A percentile compares a stretch with the other conserved stretches of the same genome.
phyloP scores from a whole-genome alignment of 2,329 filamentous ascomycete genomes.

The Pseudohalonectria lignicola region DNA sequence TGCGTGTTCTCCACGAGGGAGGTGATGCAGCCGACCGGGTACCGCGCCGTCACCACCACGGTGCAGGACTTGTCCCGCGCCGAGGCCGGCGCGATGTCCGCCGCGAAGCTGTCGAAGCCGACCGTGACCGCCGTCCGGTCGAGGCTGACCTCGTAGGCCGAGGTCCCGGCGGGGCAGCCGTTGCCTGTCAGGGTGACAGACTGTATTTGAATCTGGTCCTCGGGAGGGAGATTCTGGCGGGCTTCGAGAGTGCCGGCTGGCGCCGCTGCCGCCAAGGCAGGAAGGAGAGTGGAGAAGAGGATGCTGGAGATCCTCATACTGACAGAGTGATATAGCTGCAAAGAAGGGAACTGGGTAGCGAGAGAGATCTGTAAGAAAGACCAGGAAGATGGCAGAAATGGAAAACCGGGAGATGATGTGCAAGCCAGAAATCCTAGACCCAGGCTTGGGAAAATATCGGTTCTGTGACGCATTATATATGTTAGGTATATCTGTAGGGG shows the following conservation, averaged over 20 bases:
- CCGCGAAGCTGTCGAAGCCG: conserved; percentile 1
- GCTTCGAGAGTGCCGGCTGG: not conserved
- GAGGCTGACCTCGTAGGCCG: not conserved
- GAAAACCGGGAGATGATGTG: too few species aligned
- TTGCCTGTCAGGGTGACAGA: not conserved
- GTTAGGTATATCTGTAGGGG: too few species aligned
- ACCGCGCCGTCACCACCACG: not conserved
- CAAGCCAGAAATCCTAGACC: too few species aligned
- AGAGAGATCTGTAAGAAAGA: too few species aligned
- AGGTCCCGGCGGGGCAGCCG: conserved; percentile 1
- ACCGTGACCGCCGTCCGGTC: not conserved
- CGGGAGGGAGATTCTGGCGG: not conserved
- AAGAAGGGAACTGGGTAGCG: too few species aligned
- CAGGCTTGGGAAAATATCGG: too few species aligned
- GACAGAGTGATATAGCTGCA: too few species aligned
- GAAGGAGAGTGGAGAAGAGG: not conserved
- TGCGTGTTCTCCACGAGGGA: not conserved
- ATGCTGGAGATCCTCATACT: not conserved
- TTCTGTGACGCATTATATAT: too few species aligned
- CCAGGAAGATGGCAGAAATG: too few species aligned
- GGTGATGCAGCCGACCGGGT: conserved; percentile 1
- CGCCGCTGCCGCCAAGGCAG: not conserved
- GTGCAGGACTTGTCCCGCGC: not conserved
- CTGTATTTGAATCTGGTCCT: conserved; percentile 1
- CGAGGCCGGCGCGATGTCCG: not conserved